phyloP scores from a whole-genome alignment of 2,329 filamentous ascomycete genomes.

The Colletotrichum tanaceti region DNA sequence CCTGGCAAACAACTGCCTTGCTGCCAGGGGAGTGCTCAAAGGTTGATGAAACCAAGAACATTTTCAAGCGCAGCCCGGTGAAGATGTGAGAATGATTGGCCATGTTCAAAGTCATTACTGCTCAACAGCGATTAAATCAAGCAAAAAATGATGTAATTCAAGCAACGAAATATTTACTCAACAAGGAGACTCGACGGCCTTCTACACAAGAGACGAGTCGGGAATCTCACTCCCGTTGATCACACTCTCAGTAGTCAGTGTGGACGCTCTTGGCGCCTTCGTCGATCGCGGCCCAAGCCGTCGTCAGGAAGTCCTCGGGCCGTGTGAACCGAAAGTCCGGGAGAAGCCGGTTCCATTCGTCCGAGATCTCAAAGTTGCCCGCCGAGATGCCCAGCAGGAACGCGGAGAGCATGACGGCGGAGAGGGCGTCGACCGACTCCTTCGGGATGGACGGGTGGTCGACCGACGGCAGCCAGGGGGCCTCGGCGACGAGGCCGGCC shows the following conservation, averaged over 20 bases:
- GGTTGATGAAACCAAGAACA: too few relatives aligned
- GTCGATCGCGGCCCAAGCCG: constrained; percentile 50
- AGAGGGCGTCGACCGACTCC: constrained; percentile 42
- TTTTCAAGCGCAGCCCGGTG: too few relatives aligned
- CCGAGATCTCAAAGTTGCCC: constrained; percentile 53
- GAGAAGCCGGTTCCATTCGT: constrained; percentile 58
- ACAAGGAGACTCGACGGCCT: too few relatives aligned
- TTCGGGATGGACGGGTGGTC: constrained; percentile 43
- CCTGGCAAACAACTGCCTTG: too few relatives aligned
- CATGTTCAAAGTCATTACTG: too few relatives aligned
- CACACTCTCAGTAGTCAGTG: neutral
- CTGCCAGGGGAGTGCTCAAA: too few relatives aligned
- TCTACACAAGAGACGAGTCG: too few relatives aligned
- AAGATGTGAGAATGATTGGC: too few relatives aligned
- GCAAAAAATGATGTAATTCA: too few relatives aligned
- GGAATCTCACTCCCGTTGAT: too few relatives aligned
- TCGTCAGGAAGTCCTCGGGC: constrained; percentile 55
- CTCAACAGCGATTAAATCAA: too few relatives aligned
- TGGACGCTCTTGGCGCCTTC: neutral
- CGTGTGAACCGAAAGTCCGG: constrained; percentile 57
- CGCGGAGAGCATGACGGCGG: constrained; percentile 43
- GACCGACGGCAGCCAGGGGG: constrained; percentile 54
- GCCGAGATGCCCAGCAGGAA: constrained; percentile 49
- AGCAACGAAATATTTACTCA: too few relatives aligned
- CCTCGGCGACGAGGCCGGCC: constrained; percentile 51